A percentile compares a stretch with the other conserved stretches of the same genome.
Evolutionary conservation across 179 eudicot genomes (phyloP).

Genomic region (Beta macrorhiza): DNA sequence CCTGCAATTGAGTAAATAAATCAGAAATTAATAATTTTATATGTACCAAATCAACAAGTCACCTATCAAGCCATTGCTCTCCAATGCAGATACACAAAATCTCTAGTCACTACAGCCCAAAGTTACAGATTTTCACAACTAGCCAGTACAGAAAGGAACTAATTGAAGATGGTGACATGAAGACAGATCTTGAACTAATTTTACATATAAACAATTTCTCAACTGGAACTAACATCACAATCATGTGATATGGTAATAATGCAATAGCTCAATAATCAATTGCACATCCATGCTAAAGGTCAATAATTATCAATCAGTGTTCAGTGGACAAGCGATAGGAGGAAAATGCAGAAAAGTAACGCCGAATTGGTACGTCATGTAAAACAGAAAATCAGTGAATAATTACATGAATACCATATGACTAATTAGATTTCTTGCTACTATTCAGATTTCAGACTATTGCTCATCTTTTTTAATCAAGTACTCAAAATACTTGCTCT

Average conservation of each 20-base stretch:
- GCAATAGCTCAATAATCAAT: background rate
- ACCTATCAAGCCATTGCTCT: conserved; percentile 1
- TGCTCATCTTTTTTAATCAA: background rate
- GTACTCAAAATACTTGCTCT: background rate
- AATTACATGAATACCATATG: background rate
- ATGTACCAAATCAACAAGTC: conserved; percentile 20
- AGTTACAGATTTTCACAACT: conserved; percentile 25
- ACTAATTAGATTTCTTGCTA: background rate
- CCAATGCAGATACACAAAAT: conserved; percentile 18
- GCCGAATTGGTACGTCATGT: background rate
- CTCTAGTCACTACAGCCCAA: conserved; percentile 21
- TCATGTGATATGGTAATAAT: background rate
- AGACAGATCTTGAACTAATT: background rate
- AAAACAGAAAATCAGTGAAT: background rate
- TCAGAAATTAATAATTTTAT: background rate
- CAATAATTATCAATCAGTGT: background rate
- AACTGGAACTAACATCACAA: background rate
- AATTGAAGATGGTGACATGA: conserved; percentile 15
- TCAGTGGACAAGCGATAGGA: background rate
- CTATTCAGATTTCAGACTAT: background rate
- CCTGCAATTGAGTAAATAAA: background rate
- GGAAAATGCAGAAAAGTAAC: background rate
- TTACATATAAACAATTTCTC: background rate
- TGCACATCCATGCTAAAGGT: background rate
- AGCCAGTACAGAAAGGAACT: background rate